A percentile compares a stretch with the other conserved stretches of the same genome.
phyloP scores from a whole-genome alignment of 768 basidiomycete species.

The Tylopilus sp. region DNA sequence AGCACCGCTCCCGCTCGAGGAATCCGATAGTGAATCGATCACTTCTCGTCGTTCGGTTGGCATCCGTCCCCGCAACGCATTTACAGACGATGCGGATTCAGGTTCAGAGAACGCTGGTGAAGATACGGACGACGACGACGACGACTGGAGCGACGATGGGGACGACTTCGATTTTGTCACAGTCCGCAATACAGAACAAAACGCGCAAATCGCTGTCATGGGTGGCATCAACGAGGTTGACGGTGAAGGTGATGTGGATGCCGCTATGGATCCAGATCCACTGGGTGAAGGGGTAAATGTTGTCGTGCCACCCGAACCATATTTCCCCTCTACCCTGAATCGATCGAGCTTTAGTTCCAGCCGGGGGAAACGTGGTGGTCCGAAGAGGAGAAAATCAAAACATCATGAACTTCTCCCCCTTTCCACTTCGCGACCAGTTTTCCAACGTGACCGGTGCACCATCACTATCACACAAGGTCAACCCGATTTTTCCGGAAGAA shows the following conservation, averaged over 20 bases:
- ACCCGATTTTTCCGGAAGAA: constrained; percentile 56
- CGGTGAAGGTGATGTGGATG: constrained; percentile 52
- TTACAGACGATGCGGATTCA: constrained; percentile 57
- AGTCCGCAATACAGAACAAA: constrained; percentile 84
- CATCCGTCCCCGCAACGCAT: constrained; percentile 58
- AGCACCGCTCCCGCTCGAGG: constrained; percentile 53
- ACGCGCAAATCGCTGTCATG: constrained; percentile 50
- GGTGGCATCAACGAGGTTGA: constrained; percentile 22
- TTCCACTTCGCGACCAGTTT: constrained; percentile 72
- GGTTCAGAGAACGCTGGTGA: constrained; percentile 55
- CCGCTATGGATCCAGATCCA: constrained; percentile 66
- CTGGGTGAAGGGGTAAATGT: constrained; percentile 92
- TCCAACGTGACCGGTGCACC: constrained; percentile 90
- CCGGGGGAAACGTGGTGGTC: constrained; percentile 32
- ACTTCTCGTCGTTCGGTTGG: constrained; percentile 35
- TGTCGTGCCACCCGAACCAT: constrained; percentile 78
- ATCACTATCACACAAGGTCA: constrained; percentile 86
- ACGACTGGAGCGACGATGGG: constrained; percentile 59
- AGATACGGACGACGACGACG: constrained; percentile 54
- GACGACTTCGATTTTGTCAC: constrained; percentile 72
- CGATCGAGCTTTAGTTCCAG: constrained; percentile 39
- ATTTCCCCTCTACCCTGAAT: constrained; percentile 74
- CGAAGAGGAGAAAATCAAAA: constrained; percentile 58
- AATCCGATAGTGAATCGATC: constrained; percentile 47
- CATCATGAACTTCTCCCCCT: constrained; percentile 64